Base-by-base conservation (phyloP, 257 asterid genomes). In the Verbena officinalis region DNA sequence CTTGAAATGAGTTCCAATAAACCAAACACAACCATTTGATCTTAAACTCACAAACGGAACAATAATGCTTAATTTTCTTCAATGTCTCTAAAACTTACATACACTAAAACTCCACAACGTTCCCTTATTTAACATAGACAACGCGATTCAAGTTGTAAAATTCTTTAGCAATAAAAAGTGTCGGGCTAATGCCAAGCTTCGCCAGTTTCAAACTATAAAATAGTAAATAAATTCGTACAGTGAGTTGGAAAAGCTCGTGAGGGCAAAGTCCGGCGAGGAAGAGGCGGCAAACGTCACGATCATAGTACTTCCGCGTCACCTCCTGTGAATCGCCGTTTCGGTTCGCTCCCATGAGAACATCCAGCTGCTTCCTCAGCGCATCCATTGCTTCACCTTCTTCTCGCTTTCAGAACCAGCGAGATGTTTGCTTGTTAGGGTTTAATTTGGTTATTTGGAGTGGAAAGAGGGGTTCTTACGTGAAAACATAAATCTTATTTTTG, bases 281-380 rank as follows among this genome's bases (percentile, higher is more conserved):
- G 54, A 90, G 87, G 68, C 97, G 97, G 75, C 97, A 90, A 21
- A 90, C 97, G 57, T 90, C 97, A 17, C 97, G 97, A 75, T 90
- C 96, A 78, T 44, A 85, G 80, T 90, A 90, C 77, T 90, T 90
- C 23, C 97, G 87, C 59, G 88, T 85, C 42, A 90, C 88, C 78
- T 87, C 97, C 71, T 67, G 69, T 3, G 85, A 85, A 61, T 90
- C 97, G 19, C 97, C 97, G 79, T 90, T 88, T 1, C 97, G 87
- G 64, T 90, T 90, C 24, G 97, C 95, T 49, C 97, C 97, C 97
- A 90, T 90, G 30, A 90, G 64, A 38, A 90, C 96, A 59, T 90
- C 96, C 62, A 90, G 84, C 74, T 90, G 97, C 81, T 90, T 90
- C 92, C 97, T 80, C 50, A 87, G 70, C 67, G 96, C 95, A 74